Base-by-base conservation (phyloP, 2,329 filamentous ascomycete species). In the Sporothrix pseudoabietina region DNA sequence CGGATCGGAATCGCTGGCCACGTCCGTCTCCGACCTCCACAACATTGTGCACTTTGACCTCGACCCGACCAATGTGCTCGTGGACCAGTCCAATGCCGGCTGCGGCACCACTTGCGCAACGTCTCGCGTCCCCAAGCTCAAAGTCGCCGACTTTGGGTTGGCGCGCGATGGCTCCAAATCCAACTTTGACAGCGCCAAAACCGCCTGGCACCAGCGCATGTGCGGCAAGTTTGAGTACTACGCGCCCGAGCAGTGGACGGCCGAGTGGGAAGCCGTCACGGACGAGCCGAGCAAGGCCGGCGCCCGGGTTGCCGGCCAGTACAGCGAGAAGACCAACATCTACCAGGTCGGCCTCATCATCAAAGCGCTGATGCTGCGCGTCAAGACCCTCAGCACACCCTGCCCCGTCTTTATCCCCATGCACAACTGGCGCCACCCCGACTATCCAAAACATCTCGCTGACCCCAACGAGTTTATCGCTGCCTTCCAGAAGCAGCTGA, bases 11-110 rank as follows among this genome's bases (percentile, higher is more conserved):
- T 6, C 54, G 8, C 52, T 63, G 52, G 2, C n/a, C 32, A 16
- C 32, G 9, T 39, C 26, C 19, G 30, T 30, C 49, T 14, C 22
- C 19, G 35, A 57, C 68, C 7, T 41, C 39, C 52, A 75, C 61
- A 71, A 76, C 75, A 71, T 74, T 57, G 76, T 75, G 71, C 77
- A 77, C 75, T 73, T 78, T 71, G 74, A 69, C 73, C 69, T 76
- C 32, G 75, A 77, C 72, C 74, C 76, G 61, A 69, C 52, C 68
- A 77, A 77, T 61, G n/a, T 77, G 14, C 41, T 77, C 7, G 72
- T 76, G 12, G 73, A 72, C 30, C 55, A 22, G 1, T 22, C 47
- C 32, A 63, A 41, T 32, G n/a, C 12, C 22, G 55, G 47, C 30
- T 26, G 44, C 32, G 30, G 10, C 65, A 41, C 10, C 22, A 44